phyloP scores from a whole-genome alignment of 1,139 yeast genomes.

The Blastobotrys raffinosifermentans region DNA sequence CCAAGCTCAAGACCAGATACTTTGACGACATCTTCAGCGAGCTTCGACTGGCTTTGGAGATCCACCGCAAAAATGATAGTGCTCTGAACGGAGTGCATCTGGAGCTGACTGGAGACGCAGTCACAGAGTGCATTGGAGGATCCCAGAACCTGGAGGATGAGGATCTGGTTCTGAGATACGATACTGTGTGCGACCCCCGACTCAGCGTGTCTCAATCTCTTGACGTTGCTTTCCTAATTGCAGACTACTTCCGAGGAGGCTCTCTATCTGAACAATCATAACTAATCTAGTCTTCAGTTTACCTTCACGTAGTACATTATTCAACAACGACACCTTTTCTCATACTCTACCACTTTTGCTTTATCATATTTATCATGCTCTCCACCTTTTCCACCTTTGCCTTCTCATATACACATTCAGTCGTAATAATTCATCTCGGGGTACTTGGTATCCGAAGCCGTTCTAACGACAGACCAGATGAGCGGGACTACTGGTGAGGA shows the following conservation, averaged over 20 bases:
- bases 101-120: slow-evolving; percentile 41
- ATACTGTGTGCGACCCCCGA: slow-evolving; percentile 42
- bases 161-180: slow-evolving; percentile 37
- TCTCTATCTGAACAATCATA: too few relatives aligned
- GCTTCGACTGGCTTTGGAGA: slow-evolving; percentile 33
- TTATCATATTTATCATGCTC: too few relatives aligned
- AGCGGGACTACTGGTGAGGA: too few relatives aligned
- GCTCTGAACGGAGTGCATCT: slow-evolving; percentile 39
- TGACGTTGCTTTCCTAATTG: slow-evolving; percentile 40
- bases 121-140: slow-evolving; percentile 43
- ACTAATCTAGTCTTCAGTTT: too few relatives aligned
- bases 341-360: too few relatives aligned
- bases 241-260: slow-evolving; percentile 28
- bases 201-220: slow-evolving; percentile 36
- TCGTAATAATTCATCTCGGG: too few relatives aligned
- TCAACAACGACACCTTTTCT: too few relatives aligned
- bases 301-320: too few relatives aligned
- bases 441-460: too few relatives aligned
- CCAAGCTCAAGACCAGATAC: slow-evolving; percentile 39
- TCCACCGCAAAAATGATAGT: slow-evolving; percentile 33
- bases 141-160: slow-evolving; percentile 38
- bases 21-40: slow-evolving; percentile 40
- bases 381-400: too few relatives aligned
- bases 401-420: too few relatives aligned
- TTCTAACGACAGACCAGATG: too few relatives aligned